A percentile compares a stretch with the other conserved stretches of the same genome.
Evolutionary conservation across 306 rosid genomes (phyloP).

Genomic region (Gillenia trifoliata): DNA sequence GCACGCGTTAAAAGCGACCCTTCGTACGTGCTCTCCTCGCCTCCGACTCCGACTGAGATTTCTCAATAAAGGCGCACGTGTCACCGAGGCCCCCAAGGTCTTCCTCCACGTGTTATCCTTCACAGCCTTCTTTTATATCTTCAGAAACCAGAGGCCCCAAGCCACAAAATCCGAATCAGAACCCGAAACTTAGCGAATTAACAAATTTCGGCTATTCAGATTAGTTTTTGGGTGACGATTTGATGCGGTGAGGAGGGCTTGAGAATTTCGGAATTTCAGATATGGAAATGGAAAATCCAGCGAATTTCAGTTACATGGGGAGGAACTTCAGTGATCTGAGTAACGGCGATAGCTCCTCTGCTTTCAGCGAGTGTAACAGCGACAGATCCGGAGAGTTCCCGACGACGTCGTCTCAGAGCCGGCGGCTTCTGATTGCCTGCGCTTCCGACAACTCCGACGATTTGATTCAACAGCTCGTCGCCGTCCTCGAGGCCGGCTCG

Average conservation of each 20-base stretch:
- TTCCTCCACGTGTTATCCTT: constrained; percentile 29
- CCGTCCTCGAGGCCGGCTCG: constrained; percentile 63
- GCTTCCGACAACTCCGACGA: constrained; percentile 83
- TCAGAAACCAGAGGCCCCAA: neutral
- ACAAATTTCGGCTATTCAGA: neutral
- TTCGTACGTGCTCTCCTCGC: constrained; percentile 42
- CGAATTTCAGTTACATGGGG: constrained; percentile 44
- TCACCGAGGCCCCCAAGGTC: constrained; percentile 25
- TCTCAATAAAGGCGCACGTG: constrained; percentile 50
- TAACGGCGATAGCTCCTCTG: constrained; percentile 52
- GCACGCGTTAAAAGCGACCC: constrained; percentile 61
- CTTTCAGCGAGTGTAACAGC: constrained; percentile 94
- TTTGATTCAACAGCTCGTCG: constrained; percentile 63
- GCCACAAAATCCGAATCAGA: neutral
- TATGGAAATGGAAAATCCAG: constrained; percentile 53
- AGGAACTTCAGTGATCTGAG: constrained; percentile 49
- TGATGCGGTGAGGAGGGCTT: constrained; percentile 3
- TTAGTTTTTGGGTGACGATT: neutral
- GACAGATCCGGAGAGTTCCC: constrained; percentile 93
- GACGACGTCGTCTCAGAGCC: constrained; percentile 54
- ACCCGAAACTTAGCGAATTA: neutral
- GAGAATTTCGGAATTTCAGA: neutral
- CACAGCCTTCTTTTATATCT: neutral
- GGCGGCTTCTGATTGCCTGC: constrained; percentile 56
- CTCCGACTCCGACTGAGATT: constrained; percentile 15